Evolutionary conservation across 2,329 filamentous ascomycete genomes (phyloP).

Genomic region (Exophiala oligosperma): DNA sequence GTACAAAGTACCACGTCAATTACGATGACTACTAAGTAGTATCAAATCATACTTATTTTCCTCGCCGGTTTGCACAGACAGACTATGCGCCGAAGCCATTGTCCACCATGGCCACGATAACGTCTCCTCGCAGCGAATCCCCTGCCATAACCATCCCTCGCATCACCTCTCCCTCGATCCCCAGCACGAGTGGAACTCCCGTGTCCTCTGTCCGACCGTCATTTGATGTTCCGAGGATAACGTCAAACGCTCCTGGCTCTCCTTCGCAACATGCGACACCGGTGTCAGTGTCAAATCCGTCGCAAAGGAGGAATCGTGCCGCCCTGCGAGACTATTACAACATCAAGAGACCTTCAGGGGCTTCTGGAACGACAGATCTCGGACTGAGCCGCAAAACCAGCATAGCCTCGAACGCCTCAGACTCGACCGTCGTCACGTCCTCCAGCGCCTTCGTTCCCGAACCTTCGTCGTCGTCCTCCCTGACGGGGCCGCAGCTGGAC

Average conservation of each 20-base stretch:
- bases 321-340: slow-evolving; percentile 96
- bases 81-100: not conserved
- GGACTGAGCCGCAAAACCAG: slow-evolving; percentile 32
- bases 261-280: slow-evolving; percentile 36
- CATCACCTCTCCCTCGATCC: slow-evolving; percentile 50
- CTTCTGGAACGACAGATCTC: not conserved
- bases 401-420: slow-evolving; percentile 33
- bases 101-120: slow-evolving; percentile 57
- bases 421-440: slow-evolving; percentile 39
- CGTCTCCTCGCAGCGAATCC: slow-evolving; percentile 50
- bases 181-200: slow-evolving; percentile 51
- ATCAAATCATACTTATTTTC: too few relatives aligned
- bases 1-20: too few relatives aligned
- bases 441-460: slow-evolving; percentile 35
- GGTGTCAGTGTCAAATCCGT: slow-evolving; percentile 62
- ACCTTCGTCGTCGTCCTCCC: slow-evolving; percentile 35
- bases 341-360: slow-evolving; percentile 36
- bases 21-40: too few relatives aligned
- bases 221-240: slow-evolving; percentile 58
- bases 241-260: slow-evolving; percentile 34
- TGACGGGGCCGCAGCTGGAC: slow-evolving; percentile 62
- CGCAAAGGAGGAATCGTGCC: slow-evolving; percentile 68
- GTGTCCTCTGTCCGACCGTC: slow-evolving; percentile 76
- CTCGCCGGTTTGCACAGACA: not conserved
- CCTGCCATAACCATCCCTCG: slow-evolving; percentile 10